Conservation (phyloP, 257 asterid species). For the Gardenia jasminoides region DNA sequence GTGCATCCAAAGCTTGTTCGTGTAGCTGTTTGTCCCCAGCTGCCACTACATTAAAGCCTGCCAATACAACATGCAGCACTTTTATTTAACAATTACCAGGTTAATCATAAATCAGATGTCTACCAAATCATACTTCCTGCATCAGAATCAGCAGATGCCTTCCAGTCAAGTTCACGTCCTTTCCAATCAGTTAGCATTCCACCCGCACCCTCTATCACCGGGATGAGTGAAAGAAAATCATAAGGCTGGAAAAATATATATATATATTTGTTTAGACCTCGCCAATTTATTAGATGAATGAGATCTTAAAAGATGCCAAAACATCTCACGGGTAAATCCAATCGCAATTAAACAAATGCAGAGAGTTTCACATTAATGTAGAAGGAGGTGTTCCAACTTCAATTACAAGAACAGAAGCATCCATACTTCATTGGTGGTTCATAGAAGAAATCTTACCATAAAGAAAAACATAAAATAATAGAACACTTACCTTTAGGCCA, state of each 20-base stretch:
- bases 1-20: constrained; percentile 54
- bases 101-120: background rate
- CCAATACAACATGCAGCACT: background rate
- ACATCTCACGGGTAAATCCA: background rate
- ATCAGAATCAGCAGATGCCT: constrained; percentile 65
- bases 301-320: background rate
- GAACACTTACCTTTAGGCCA: constrained; percentile 73
- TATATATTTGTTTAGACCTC: background rate
- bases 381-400: background rate
- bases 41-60: constrained; percentile 87
- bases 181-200: constrained; percentile 88
- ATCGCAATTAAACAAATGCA: background rate
- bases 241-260: constrained; percentile 79
- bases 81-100: background rate
- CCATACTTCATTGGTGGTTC: background rate
- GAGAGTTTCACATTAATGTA: background rate
- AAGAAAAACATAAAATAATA: constrained; percentile 2
- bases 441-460: background rate
- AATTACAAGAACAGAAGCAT: background rate
- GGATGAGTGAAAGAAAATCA: constrained; percentile 88
- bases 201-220: constrained; percentile 96
- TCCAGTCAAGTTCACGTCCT: constrained; percentile 72
- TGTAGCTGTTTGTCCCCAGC: constrained; percentile 74
- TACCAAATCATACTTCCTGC: constrained; percentile 51
- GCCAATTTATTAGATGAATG: background rate